Evolutionary conservation across 495 filamentous ascomycete genomes (phyloP).

Genomic region (Tuber borchii): DNA sequence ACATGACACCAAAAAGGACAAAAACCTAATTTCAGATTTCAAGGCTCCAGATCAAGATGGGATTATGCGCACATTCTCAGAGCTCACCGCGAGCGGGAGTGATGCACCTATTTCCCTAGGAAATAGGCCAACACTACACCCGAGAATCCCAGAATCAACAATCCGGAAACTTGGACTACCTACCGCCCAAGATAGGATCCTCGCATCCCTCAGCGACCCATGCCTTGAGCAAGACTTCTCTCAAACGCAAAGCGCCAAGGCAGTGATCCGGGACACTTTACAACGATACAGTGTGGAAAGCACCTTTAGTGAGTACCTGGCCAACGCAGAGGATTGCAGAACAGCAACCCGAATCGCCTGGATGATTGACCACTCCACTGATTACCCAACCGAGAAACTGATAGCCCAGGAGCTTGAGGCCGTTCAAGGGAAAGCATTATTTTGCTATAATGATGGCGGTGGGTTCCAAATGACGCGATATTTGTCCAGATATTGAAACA

Average conservation of each 20-base stretch:
- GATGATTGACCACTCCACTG: constrained; percentile 41
- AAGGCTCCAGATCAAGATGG: constrained; percentile 32
- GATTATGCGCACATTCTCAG: constrained; percentile 14
- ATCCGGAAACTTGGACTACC: too few relatives aligned
- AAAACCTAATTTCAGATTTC: constrained; percentile 14
- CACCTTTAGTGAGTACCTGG: constrained; percentile 48
- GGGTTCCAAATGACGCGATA: constrained; percentile 5
- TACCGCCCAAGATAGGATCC: too few relatives aligned
- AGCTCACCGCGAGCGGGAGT: constrained; percentile 30
- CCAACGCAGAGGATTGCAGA: constrained; percentile 46
- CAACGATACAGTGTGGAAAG: constrained; percentile 43
- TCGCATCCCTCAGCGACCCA: too few relatives aligned
- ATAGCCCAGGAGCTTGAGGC: constrained; percentile 36
- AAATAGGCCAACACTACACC: constrained; percentile 30
- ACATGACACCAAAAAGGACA: constrained; percentile 7
- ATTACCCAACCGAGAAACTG: constrained; percentile 22
- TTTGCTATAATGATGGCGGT: constrained; percentile 45
- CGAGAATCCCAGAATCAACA: constrained; percentile 29
- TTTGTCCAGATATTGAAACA: not conserved
- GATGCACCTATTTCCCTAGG: not conserved
- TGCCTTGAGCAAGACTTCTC: constrained; percentile 45
- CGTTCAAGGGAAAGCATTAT: constrained; percentile 44
- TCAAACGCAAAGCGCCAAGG: constrained; percentile 42
- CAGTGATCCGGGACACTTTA: constrained; percentile 45
- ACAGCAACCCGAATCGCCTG: constrained; percentile 43